Evolutionary conservation across 2,329 filamentous ascomycete genomes (phyloP), one percentile per base, ranked within the genome.

Genomic region (Nemania serpens): DNA sequence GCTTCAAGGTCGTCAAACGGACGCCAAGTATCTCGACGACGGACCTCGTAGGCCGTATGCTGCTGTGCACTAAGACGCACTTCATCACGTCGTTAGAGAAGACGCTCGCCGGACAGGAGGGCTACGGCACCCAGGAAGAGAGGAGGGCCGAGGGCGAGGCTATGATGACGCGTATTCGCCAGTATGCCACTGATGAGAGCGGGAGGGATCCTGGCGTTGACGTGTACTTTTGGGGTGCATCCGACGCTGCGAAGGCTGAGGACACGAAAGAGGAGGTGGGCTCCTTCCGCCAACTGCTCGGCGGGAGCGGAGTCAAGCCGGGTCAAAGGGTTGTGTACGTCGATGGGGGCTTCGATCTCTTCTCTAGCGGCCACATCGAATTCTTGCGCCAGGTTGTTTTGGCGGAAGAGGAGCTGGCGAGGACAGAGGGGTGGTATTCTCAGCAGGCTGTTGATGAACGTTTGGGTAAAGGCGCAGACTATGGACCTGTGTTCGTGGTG

Each of bases 21-120:
- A 98, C 95, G 2, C 95, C 95, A 0, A 93, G 92, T 61, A 99
- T 99, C 72, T 97, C 92, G 10, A 99, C 95, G 1, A 99, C 95
- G 3, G 95, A 99, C 74, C 84, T 99, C n/a, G 95, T 99, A 25
- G 95, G 95, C 18, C 89, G 95, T 70, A 99, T 99, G 95, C 82
- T 99, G 71, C 82, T 98, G 15, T 97, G 93, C 81, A 98, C 94
- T n/a, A 89, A 88, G 73, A 91, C 88, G 20, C 95, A 99, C 78
- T 97, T 97, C 73, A 94, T 98, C 75, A 89, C 88, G 70, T 93
- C 90, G 0, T 82, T 97, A 45, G 83, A 89, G 68, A 85, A 82
- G 53, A 79, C 83, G 25, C 81, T 98, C 6, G 79, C 81, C 0
- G 93, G 91, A 4, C 76, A 86, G 46, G 91, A 96, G 71, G 91